These are phyloP conservation scores for Sisymbrium irio DNA, from an alignment of 345 rosid species.

Conservation along the genomic window DNA sequence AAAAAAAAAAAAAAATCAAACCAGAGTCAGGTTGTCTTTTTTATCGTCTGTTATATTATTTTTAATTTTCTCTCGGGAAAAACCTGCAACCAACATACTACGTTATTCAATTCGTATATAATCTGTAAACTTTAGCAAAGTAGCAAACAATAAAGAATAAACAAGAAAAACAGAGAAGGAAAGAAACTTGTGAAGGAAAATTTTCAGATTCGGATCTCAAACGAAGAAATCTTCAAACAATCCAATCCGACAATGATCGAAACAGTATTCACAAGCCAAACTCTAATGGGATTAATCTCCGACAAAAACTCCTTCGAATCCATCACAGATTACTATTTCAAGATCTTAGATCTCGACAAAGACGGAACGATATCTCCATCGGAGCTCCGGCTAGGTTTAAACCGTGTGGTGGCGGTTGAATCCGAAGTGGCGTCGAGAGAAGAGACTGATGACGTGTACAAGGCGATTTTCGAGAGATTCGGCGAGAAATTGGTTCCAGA, in stretches of 20 bases:
- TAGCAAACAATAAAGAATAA: not conserved
- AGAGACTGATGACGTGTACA: slow-evolving; percentile 24
- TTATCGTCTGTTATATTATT: too few relatives aligned
- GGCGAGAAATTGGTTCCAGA: slow-evolving; percentile 34
- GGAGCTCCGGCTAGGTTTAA: slow-evolving; percentile 40
- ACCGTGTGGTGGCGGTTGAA: slow-evolving; percentile 36
- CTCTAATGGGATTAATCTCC: slow-evolving; percentile 41
- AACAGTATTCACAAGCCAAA: slow-evolving; percentile 38
- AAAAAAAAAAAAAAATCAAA: too few relatives aligned
- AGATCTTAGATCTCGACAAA: slow-evolving; percentile 37
- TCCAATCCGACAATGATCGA: slow-evolving; percentile 34
- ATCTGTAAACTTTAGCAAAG: too few relatives aligned
- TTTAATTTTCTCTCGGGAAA: too few relatives aligned
- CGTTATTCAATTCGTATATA: not conserved
- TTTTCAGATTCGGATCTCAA: slow-evolving; percentile 4
- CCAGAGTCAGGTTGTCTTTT: too few relatives aligned
- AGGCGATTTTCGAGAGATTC: slow-evolving; percentile 43
- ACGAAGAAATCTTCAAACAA: not conserved
- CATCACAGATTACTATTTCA: slow-evolving; percentile 38
- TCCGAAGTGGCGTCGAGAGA: slow-evolving; percentile 19
- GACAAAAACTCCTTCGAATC: slow-evolving; percentile 33
- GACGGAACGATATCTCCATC: slow-evolving; percentile 36
- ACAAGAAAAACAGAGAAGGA: not conserved
- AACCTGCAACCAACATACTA: slow-evolving; percentile 13
- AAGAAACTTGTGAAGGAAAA: not conserved